Conservation (phyloP, 805 yeast species). For the Starmerella kuoi region DNA sequence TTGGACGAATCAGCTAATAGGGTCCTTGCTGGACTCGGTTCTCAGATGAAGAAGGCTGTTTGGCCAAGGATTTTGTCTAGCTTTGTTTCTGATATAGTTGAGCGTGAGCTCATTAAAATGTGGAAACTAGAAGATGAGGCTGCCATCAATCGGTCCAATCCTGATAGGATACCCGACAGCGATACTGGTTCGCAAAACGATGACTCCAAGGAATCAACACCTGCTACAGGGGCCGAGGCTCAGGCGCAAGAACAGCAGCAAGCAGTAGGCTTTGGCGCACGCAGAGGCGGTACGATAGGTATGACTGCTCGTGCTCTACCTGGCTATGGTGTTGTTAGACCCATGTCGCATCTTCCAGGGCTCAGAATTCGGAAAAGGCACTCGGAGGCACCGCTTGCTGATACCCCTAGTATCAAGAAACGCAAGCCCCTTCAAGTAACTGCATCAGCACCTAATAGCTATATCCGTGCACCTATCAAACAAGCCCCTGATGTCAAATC, state of each 20-base stretch:
- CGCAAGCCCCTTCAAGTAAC: constrained; percentile 1
- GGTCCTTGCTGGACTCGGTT: not conserved
- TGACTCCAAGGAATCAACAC: not conserved
- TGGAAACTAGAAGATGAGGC: not conserved
- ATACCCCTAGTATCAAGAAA: not conserved
- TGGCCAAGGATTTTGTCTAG: not conserved
- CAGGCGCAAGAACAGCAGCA: not conserved
- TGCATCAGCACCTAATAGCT: constrained; percentile 2
- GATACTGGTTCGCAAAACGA: not conserved
- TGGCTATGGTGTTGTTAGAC: not conserved
- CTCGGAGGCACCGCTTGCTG: not conserved
- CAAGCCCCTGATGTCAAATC: not conserved
- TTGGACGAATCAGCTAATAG: not conserved
- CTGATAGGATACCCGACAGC: not conserved
- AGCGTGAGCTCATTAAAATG: not conserved
- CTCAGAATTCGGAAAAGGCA: not conserved
- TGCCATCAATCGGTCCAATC: not conserved
- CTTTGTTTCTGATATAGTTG: not conserved
- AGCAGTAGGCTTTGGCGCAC: not conserved
- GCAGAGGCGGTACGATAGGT: not conserved
- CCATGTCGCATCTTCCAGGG: not conserved
- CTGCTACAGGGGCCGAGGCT: not conserved
- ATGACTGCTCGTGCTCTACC: constrained; percentile 3
- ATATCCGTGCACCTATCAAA: not conserved
- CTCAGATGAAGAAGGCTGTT: not conserved